Base-by-base conservation (phyloP, 2,329 filamentous ascomycete genomes). In the Fusarium sp. region DNA sequence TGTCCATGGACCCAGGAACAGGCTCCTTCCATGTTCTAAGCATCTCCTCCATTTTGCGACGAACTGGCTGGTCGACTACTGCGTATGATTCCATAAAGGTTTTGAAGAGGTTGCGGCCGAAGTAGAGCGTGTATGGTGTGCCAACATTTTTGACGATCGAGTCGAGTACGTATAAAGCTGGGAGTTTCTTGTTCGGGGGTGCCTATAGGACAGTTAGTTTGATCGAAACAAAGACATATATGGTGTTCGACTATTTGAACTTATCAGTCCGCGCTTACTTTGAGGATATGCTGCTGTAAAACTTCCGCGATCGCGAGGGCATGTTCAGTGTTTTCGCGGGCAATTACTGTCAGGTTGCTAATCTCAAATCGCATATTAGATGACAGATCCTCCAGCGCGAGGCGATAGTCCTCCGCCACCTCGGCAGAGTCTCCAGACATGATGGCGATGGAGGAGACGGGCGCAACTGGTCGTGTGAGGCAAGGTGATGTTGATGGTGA, bases 131-230 rank as follows among this genome's bases (percentile, higher is more conserved):
- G 79, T 99, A 99, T 9, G 96, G 96, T 1, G 95, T 97, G 63
- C 96, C 96, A 65, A 99, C 94, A 83, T 99, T 98, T 81, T 99
- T 99, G 76, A 97, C 94, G 64, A 99, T 95, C 17, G 95, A 98
- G 81, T 99, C 96, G 75, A 99, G 90, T 69, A 99, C 93, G 80
- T 98, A 99, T 26, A 99, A 86, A n/a, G 96, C 93, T 19, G 96
- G 94, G 4, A 99, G 84, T 76, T 98, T 99, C 78, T 94, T 94
- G 63, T 89, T 86, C 38, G 96, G 94, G 44, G 93, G 88, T 54
- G 91, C 93, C 96, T 99, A 80, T 69, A 40, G 19, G 48, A 50
- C 43, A 58, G 75, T 86, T 73, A 86, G 83, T 40, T 28, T 46
- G 48, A 11, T 38, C 7, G 4, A 48, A 11, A 7, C 2, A 6